These are phyloP conservation scores for Ustilago lituana DNA, from an alignment of 1,284 basidiomycete genomes.

Conservation along the genomic window DNA sequence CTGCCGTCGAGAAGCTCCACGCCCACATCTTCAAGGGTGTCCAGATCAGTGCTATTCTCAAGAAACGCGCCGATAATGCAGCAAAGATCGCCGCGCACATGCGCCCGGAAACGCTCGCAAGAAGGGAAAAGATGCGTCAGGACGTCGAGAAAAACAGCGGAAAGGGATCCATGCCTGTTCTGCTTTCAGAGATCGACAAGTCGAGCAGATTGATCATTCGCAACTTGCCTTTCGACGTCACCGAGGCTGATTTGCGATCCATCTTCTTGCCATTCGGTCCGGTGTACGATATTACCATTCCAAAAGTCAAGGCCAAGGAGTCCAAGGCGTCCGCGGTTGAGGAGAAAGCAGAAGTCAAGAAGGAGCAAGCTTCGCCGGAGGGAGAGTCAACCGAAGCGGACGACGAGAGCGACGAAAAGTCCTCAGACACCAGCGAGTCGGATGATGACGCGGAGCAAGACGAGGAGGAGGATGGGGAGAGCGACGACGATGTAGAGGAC, in stretches of 20 bases:
- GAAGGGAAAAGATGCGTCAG: slow-evolving; percentile 68
- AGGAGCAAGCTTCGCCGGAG: slow-evolving; percentile 42
- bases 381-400: slow-evolving; percentile 23
- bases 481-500: slow-evolving; percentile 69
- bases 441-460: slow-evolving; percentile 16
- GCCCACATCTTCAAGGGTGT: slow-evolving; percentile 92
- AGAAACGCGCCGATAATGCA: slow-evolving; percentile 79
- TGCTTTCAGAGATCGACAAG: slow-evolving; percentile 43
- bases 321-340: slow-evolving; percentile 28
- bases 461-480: slow-evolving; percentile 67
- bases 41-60: slow-evolving; percentile 85
- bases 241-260: slow-evolving; percentile 83
- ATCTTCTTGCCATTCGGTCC: slow-evolving; percentile 89
- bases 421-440: slow-evolving; percentile 5
- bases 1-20: slow-evolving; percentile 83
- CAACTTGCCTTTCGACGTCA: slow-evolving; percentile 79
- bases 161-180: slow-evolving; percentile 42
- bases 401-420: slow-evolving; percentile 17
- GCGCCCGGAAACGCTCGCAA: slow-evolving; percentile 68
- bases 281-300: slow-evolving; percentile 85
- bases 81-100: slow-evolving; percentile 71
- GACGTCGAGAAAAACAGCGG: slow-evolving; percentile 53
- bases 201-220: slow-evolving; percentile 85
- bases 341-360: slow-evolving; percentile 23
- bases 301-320: slow-evolving; percentile 65